Evolutionary conservation across 441 rosid genomes (phyloP), one percentile per base, ranked within the genome.

Genomic region (Mallotus japonicus): DNA sequence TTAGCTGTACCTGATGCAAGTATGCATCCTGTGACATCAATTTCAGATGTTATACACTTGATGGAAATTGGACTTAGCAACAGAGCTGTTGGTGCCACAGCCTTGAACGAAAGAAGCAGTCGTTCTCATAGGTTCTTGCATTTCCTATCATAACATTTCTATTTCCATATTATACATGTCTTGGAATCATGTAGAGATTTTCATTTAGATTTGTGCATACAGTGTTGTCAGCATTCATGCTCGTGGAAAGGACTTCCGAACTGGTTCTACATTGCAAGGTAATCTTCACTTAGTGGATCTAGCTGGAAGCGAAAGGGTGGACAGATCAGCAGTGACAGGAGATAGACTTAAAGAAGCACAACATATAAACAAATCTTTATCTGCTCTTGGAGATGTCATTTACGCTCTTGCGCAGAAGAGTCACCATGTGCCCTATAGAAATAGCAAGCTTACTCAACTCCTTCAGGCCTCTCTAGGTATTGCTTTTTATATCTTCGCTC

Each of bases 361-460:
- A 56, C 97, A 92, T 73, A 93, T 91, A 74, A 95, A 95, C 83
- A 95, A 85, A 81, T 95, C 99, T 11, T 70, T 95, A n/a, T 93
- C 98, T 34, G 95, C 99, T 20, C 93, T 95, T 8, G 99, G 99
- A 63, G 99, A 95, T 65, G 99, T 93, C 49, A 89, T 96, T 54
- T 93, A 87, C 68, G 91, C 98, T 70, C 84, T 96, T 67, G 92
- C 97, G 17, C 97, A 93, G 70, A 96, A 90, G 83, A 90, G 80
- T 67, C 56, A 97, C 69, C 99, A 96, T 34, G 90, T 96, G 24
- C 99, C 99, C 0, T 95, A 91, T 53, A 83, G 98, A 78, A 95
- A 93, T 75, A 95, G 99, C 92, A 95, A 93, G 82, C 86, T 96
- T 73, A 96, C 99, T 76, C 99, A 96, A 89, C 93, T 96, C 69